phyloP scores from a whole-genome alignment of 805 yeast genomes.

The Jamesozyma spencerorum region DNA sequence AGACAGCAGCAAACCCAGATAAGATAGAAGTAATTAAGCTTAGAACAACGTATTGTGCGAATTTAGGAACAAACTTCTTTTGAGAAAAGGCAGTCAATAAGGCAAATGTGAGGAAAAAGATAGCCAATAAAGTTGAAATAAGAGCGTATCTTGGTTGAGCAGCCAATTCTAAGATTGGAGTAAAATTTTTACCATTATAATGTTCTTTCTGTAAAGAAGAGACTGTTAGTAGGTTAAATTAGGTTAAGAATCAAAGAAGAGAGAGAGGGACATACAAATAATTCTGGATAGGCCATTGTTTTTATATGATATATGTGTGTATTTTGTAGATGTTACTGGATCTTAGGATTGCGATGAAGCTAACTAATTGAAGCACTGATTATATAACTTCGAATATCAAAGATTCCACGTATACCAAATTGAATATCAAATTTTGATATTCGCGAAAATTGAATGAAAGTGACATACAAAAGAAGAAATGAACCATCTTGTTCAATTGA shows the following conservation, averaged over 20 bases:
- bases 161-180: constrained; percentile 8
- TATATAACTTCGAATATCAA: too few species aligned
- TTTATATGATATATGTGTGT: background rate
- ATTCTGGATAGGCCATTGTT: constrained; percentile 16
- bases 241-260: background rate
- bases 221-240: constrained; percentile 1
- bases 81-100: constrained; percentile 11
- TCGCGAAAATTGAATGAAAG: too few species aligned
- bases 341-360: too few species aligned
- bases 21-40: constrained; percentile 30
- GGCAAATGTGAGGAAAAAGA: constrained; percentile 14
- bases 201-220: constrained; percentile 14
- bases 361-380: too few species aligned
- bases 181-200: constrained; percentile 11
- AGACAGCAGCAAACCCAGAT: constrained; percentile 34
- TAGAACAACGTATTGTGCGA: constrained; percentile 14
- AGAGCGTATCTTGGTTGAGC: constrained; percentile 21
- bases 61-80: constrained; percentile 12
- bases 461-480: too few species aligned
- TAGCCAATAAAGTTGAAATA: constrained; percentile 13
- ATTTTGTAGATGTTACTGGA: background rate
- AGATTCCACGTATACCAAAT: too few species aligned
- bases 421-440: too few species aligned
- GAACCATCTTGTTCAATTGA: too few species aligned
- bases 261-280: constrained; percentile 16